These are phyloP conservation scores for Leucosporidium creatinivorum DNA, from an alignment of 768 basidiomycete genomes.

Conservation along the genomic window DNA sequence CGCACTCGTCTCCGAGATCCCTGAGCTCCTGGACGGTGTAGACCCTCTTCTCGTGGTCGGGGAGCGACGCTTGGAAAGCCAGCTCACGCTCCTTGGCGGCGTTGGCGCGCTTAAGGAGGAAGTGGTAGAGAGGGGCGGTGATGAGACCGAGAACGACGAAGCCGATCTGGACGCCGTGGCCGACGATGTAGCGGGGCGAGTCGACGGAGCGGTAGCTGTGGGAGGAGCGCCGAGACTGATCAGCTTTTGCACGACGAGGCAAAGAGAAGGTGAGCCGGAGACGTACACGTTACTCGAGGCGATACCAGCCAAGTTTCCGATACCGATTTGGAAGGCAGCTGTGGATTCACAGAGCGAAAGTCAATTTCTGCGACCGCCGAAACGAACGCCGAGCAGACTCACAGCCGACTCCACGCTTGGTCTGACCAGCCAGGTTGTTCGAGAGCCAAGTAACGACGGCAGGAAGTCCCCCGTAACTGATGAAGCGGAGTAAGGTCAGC, in stretches of 20 bases:
- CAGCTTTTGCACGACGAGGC: too few relatives aligned
- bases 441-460: conserved; percentile 33
- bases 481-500: neutral
- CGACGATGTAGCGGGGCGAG: conserved; percentile 30
- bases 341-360: neutral
- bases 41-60: conserved; percentile 20
- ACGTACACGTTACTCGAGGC: conserved; percentile 28
- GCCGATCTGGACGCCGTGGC: conserved; percentile 32
- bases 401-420: conserved; percentile 11
- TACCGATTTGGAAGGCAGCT: conserved; percentile 31
- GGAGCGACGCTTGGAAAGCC: conserved; percentile 18
- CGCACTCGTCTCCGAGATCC: conserved; percentile 33
- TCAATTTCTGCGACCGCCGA: conserved; percentile 15
- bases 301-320: conserved; percentile 32
- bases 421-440: conserved; percentile 33
- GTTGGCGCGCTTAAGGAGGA: conserved; percentile 28
- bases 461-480: neutral
- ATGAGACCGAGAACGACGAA: conserved; percentile 30
- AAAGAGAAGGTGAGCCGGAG: too few relatives aligned
- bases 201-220: conserved; percentile 18
- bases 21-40: conserved; percentile 34
- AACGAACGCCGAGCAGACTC: too few relatives aligned
- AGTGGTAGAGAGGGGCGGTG: conserved; percentile 21
- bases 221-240: too few relatives aligned
- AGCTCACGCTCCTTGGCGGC: conserved; percentile 16